These are phyloP conservation scores for Xylaria sp. DNA, from an alignment of 2,329 filamentous ascomycete species.

Conservation along the genomic window DNA sequence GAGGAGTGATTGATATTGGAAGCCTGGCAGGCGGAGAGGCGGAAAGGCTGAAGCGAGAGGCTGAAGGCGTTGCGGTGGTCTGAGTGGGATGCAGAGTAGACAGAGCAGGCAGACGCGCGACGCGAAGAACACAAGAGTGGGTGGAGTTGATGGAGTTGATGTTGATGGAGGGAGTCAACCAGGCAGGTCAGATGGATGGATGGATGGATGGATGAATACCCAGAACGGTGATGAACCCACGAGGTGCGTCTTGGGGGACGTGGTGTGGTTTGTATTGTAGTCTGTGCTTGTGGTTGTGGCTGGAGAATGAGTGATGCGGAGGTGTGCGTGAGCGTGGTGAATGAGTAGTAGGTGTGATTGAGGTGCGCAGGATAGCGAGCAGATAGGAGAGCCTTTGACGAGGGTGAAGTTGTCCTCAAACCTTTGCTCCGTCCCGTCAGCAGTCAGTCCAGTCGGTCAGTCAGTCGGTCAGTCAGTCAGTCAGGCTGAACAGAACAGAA, in stretches of 20 bases:
- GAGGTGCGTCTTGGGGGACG: background rate
- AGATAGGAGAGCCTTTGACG: no score
- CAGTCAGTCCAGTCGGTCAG: no score
- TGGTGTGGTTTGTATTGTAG: no score
- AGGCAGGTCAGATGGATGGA: background rate
- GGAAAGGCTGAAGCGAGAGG: no score
- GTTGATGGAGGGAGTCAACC: conserved; percentile 5
- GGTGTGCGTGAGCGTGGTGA: no score
- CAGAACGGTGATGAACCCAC: conserved; percentile 32
- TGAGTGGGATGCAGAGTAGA: conserved; percentile 23
- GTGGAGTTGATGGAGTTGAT: background rate
- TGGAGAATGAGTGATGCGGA: conserved; percentile 38
- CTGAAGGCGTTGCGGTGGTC: conserved; percentile 24
- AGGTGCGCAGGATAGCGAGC: conserved; percentile 33
- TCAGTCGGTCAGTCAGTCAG: no score
- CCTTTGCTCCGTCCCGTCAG: no score
- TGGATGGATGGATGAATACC: background rate
- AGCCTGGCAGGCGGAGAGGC: conserved; percentile 13
- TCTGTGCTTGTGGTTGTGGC: conserved; percentile 39
- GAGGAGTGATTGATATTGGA: conserved; percentile 24
- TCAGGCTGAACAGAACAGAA: conserved; percentile 38
- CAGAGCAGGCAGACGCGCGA: conserved; percentile 19
- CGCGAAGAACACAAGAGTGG: conserved; percentile 7
- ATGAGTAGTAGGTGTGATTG: conserved; percentile 23
- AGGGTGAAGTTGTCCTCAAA: conserved; percentile 45